A percentile compares a stretch with the other conserved stretches of the same genome.
Conservation (phyloP, 2,329 filamentous ascomycete species). For the Cadophora sp. region DNA sequence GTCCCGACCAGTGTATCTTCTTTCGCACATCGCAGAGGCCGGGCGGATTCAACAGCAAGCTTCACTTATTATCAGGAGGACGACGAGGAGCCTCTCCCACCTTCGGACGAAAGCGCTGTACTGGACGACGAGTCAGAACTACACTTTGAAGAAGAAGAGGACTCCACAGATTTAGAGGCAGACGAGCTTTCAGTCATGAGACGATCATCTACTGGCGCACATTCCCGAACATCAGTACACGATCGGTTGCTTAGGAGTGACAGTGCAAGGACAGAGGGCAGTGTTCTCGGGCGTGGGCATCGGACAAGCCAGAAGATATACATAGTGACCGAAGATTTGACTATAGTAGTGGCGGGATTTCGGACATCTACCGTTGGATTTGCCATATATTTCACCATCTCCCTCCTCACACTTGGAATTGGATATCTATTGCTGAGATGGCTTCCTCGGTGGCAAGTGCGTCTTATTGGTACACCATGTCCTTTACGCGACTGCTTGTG, state of each 20-base stretch:
- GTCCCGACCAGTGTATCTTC: conserved; percentile 93
- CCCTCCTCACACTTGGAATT: conserved; percentile 74
- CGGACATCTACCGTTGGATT: conserved; percentile 76
- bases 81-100: conserved; percentile 56
- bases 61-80: conserved; percentile 86
- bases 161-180: conserved; percentile 44
- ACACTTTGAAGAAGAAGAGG: conserved; percentile 42
- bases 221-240: conserved; percentile 62
- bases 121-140: conserved; percentile 49
- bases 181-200: conserved; percentile 53
- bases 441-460: conserved; percentile 87
- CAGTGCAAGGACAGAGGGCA: conserved; percentile 72
- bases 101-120: conserved; percentile 47
- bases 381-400: conserved; percentile 72
- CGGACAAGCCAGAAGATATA: conserved; percentile 89
- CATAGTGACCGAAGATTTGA: conserved; percentile 91
- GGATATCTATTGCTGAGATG: conserved; percentile 87
- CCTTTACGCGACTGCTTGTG: conserved; percentile 80
- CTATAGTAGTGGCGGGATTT: conserved; percentile 92
- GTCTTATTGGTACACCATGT: conserved; percentile 71
- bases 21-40: conserved; percentile 82
- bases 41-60: conserved; percentile 85
- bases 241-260: conserved; percentile 74
- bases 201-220: conserved; percentile 65
- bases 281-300: conserved; percentile 63